A percentile compares a stretch with the other conserved stretches of the same genome.
phyloP scores from a whole-genome alignment of 805 yeast genomes.

The Brettanomyces custersianus region DNA sequence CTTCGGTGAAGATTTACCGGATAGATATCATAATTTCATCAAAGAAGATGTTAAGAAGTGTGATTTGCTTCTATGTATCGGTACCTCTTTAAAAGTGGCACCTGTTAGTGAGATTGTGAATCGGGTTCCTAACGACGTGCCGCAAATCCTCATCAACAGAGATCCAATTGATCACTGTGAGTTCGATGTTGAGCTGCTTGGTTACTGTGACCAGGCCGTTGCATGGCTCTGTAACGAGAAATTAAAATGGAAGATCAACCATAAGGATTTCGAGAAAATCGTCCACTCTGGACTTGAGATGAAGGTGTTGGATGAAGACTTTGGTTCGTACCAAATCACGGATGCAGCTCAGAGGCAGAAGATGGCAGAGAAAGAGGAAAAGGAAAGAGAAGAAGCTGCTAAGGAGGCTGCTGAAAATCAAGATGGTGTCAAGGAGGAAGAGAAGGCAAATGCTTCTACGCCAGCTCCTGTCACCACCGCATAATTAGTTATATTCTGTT shows the following conservation, averaged over 20 bases:
- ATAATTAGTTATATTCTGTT: too few species aligned
- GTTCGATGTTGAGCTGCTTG: conserved; percentile 70
- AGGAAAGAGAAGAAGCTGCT: conserved; percentile 4
- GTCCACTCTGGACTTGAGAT: conserved; percentile 24
- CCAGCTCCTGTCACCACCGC: too few species aligned
- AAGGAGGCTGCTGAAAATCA: background rate
- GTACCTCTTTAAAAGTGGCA: conserved; percentile 86
- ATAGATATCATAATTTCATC: conserved; percentile 50
- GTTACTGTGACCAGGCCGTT: conserved; percentile 78
- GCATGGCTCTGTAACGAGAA: conserved; percentile 45
- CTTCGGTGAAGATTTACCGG: conserved; percentile 80
- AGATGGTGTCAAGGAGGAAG: background rate
- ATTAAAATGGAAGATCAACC: conserved; percentile 54
- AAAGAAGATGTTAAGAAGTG: conserved; percentile 55
- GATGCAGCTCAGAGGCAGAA: conserved; percentile 20
- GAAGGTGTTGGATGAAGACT: conserved; percentile 18
- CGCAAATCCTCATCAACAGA: conserved; percentile 72
- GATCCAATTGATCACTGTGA: conserved; percentile 69
- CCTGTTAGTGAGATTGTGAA: conserved; percentile 89
- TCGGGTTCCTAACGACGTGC: conserved; percentile 59
- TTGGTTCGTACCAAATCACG: conserved; percentile 28
- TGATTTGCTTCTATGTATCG: conserved; percentile 76
- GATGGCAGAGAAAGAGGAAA: conserved; percentile 1
- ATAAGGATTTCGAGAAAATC: conserved; percentile 36
- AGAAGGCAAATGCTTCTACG: background rate